phyloP scores from a whole-genome alignment of 208 protist genomes.

The Vickermania spadyakhi region DNA sequence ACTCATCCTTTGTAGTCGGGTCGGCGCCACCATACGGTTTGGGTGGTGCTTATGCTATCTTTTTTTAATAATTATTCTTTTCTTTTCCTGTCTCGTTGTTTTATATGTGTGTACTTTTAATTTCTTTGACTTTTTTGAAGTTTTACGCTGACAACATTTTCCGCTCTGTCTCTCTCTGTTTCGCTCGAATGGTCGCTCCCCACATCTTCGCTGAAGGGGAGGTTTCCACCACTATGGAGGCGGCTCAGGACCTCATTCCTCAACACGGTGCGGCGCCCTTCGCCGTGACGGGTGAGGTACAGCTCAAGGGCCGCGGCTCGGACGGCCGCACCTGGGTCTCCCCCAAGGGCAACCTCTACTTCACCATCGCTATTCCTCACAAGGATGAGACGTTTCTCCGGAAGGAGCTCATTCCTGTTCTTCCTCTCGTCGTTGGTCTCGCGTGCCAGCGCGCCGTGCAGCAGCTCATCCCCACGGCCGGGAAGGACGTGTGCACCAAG shows the following conservation, averaged over 20 bases:
- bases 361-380: conserved; percentile 47
- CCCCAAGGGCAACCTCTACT: conserved; percentile 67
- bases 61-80: no score
- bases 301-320: conserved; percentile 44
- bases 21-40: not conserved
- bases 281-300: conserved; percentile 35
- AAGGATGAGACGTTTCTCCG: conserved; percentile 8
- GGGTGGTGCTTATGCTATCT: no score
- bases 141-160: not conserved
- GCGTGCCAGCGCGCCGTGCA: conserved; percentile 30
- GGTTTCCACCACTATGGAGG: conserved; percentile 55
- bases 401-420: conserved; percentile 27
- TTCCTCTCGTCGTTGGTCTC: conserved; percentile 49
- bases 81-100: not conserved
- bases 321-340: conserved; percentile 48
- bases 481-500: conserved; percentile 28
- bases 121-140: not conserved
- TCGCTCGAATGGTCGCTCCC: not conserved
- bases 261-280: conserved; percentile 13
- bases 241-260: conserved; percentile 23
- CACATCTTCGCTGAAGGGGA: conserved; percentile 13
- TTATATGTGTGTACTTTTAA: no score
- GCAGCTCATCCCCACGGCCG: conserved; percentile 15
- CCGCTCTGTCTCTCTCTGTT: not conserved
- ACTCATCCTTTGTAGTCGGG: not conserved